Percentiles rank a stretch among this genome's conserved stretches.
phyloP scores from a whole-genome alignment of 2,329 filamentous ascomycete species.

The Fusarium domesticum region DNA sequence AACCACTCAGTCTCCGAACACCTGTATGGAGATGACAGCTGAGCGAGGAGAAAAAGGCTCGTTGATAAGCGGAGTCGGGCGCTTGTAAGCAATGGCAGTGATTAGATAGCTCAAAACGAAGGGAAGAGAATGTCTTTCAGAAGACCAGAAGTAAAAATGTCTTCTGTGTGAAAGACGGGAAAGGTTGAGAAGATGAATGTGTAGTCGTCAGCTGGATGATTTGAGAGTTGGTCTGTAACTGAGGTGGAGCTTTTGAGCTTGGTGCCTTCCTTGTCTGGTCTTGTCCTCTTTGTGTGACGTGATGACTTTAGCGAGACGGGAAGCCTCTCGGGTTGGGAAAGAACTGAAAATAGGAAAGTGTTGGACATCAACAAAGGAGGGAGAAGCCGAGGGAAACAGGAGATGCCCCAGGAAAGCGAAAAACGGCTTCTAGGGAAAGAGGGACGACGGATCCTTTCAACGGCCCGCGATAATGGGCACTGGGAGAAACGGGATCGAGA shows the following conservation, averaged over 20 bases:
- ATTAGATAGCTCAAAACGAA: not conserved
- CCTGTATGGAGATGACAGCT: no score
- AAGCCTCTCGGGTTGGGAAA: not conserved
- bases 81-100: no score
- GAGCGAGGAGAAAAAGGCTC: no score
- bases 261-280: constrained; percentile 2
- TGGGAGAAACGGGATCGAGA: not conserved
- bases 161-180: not conserved
- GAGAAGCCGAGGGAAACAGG: not conserved
- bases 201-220: not conserved
- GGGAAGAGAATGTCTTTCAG: not conserved
- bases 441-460: not conserved
- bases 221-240: not conserved
- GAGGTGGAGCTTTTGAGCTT: not conserved
- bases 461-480: not conserved
- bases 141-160: not conserved
- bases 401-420: not conserved
- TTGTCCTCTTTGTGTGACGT: constrained; percentile 21
- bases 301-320: constrained; percentile 22
- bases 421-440: not conserved
- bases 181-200: not conserved
- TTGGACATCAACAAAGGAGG: not conserved
- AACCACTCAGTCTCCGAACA: not conserved
- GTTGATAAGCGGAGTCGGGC: no score
- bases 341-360: not conserved